A percentile compares a stretch with the other conserved stretches of the same genome.
These are phyloP conservation scores for Rhodotorula sphaerocarpa DNA, from an alignment of 768 basidiomycete genomes.

Conservation along the genomic window DNA sequence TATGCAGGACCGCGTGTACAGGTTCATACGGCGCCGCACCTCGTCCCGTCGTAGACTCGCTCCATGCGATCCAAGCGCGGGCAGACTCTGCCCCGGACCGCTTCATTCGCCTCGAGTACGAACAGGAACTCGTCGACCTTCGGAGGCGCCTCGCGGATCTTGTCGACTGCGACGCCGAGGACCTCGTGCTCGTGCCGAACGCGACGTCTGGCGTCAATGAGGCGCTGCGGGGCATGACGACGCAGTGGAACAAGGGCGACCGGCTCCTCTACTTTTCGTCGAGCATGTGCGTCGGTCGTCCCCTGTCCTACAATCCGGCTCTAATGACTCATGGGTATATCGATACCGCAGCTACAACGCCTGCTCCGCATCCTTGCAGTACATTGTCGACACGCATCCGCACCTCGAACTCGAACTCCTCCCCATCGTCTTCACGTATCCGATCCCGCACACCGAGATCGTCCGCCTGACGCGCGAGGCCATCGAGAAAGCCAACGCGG, in stretches of 20 bases:
- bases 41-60: slow-evolving; percentile 9
- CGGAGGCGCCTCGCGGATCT: slow-evolving; percentile 14
- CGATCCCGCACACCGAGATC: slow-evolving; percentile 24
- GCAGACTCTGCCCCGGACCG: slow-evolving; percentile 21
- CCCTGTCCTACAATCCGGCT: neutral
- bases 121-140: slow-evolving; percentile 3
- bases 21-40: slow-evolving; percentile 33
- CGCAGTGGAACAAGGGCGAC: slow-evolving; percentile 34
- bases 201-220: slow-evolving; percentile 35
- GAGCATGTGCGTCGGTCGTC: slow-evolving; percentile 11
- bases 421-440: slow-evolving; percentile 28
- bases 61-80: slow-evolving; percentile 3
- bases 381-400: slow-evolving; percentile 31
- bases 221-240: slow-evolving; percentile 18
- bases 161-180: slow-evolving; percentile 27
- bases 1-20: neutral
- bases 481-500: slow-evolving; percentile 29
- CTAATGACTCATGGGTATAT: neutral
- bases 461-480: neutral
- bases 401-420: slow-evolving; percentile 26
- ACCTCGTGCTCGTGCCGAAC: slow-evolving; percentile 33
- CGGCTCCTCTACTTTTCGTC: slow-evolving; percentile 27
- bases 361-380: slow-evolving; percentile 16
- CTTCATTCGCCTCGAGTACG: slow-evolving; percentile 23
- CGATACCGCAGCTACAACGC: slow-evolving; percentile 27